These are phyloP conservation scores for Eucalyptus fibrosa DNA, from an alignment of 345 rosid species.

Conservation along the genomic window DNA sequence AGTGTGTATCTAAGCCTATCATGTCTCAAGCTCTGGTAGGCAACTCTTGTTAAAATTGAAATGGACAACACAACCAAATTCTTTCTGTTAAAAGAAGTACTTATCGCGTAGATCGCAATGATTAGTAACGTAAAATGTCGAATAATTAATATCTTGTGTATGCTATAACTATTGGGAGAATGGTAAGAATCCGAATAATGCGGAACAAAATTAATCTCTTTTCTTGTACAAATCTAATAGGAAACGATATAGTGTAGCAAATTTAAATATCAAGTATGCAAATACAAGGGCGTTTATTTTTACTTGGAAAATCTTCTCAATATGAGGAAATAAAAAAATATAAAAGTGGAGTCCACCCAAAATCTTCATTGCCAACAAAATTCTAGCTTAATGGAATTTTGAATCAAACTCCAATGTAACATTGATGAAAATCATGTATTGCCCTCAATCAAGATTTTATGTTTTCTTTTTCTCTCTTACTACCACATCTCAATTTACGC, in stretches of 20 bases:
- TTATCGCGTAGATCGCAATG: background rate
- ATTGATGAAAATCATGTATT: too few species aligned
- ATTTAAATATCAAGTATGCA: too few species aligned
- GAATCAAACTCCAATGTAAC: accelerated
- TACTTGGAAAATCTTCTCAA: too few species aligned
- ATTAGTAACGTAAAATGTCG: background rate
- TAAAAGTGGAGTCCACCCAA: accelerated
- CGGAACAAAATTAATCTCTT: too few species aligned
- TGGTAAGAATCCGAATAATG: too few species aligned
- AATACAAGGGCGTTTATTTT: accelerated
- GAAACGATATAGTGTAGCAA: too few species aligned
- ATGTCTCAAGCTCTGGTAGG: background rate
- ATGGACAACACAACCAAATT: background rate
- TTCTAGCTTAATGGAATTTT: accelerated
- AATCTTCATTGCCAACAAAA: too few species aligned
- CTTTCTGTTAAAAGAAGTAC: background rate
- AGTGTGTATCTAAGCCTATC: background rate
- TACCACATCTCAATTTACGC: too few species aligned
- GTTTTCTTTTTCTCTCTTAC: too few species aligned
- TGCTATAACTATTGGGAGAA: accelerated
- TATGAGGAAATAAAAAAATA: too few species aligned
- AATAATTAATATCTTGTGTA: background rate
- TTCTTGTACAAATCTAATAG: too few species aligned
- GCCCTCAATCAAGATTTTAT: too few species aligned
- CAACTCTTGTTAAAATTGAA: background rate